phyloP scores from a whole-genome alignment of 2,329 filamentous ascomycete species.

The Pestalotiopsis sp. region DNA sequence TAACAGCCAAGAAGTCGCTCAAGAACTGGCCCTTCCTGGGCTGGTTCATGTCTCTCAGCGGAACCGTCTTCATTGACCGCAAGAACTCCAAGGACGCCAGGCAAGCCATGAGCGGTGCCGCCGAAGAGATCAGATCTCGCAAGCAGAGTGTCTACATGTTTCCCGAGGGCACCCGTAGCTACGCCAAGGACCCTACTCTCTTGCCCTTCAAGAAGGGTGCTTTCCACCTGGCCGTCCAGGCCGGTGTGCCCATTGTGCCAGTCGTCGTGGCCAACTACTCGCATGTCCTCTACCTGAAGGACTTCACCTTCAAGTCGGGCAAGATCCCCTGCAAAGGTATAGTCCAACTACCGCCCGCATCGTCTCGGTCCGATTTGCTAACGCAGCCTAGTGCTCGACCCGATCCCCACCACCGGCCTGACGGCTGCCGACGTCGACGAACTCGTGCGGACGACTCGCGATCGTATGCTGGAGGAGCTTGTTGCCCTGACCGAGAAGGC shows the following conservation, averaged over 20 bases:
- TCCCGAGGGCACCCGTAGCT: conserved; percentile 91
- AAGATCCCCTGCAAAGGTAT: conserved; percentile 75
- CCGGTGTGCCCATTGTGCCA: conserved; percentile 89
- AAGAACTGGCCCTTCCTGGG: conserved; percentile 82
- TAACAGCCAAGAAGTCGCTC: conserved; percentile 88
- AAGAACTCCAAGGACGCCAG: conserved; percentile 81
- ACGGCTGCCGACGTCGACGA: conserved; percentile 77
- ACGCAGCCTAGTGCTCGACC: conserved; percentile 67
- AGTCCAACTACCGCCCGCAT: conserved; percentile 20
- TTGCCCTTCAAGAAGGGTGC: conserved; percentile 99
- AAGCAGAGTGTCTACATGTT: conserved; percentile 84
- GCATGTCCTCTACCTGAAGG: conserved; percentile 68
- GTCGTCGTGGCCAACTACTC: conserved; percentile 81
- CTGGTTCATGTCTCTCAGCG: conserved; percentile 90
- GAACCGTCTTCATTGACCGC: conserved; percentile 94
- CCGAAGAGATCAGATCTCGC: conserved; percentile 73
- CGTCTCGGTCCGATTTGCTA: background rate
- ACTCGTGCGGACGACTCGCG: conserved; percentile 67
- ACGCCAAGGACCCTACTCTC: conserved; percentile 77
- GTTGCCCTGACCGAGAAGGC: conserved; percentile 54
- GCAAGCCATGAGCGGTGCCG: conserved; percentile 82
- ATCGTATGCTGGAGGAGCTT: conserved; percentile 75
- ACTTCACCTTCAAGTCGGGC: conserved; percentile 67
- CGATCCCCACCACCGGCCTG: conserved; percentile 76
- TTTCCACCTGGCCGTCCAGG: conserved; percentile 94